Evolutionary conservation across 495 filamentous ascomycete genomes (phyloP).

Genomic region (Lophiotrema nucula): DNA sequence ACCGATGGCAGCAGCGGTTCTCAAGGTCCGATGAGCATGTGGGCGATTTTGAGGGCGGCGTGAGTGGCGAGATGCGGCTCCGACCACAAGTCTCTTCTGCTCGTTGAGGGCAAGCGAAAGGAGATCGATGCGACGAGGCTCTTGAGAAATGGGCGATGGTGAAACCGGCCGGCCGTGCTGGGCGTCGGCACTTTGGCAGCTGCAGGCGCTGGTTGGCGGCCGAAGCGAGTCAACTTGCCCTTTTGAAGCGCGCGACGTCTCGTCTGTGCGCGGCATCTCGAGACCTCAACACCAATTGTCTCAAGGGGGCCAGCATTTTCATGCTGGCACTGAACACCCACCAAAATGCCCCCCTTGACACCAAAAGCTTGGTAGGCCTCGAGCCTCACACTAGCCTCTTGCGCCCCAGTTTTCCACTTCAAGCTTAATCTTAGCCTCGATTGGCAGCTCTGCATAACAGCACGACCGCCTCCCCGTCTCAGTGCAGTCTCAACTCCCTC

Average conservation of each 20-base stretch:
- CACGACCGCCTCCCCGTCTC: constrained; percentile 17
- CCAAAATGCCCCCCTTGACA: background rate
- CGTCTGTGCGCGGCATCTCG: constrained; percentile 3
- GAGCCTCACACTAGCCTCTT: constrained; percentile 1
- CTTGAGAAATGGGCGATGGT: background rate
- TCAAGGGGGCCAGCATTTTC: constrained; percentile 17
- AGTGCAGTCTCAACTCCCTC: constrained; percentile 18
- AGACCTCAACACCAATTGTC: constrained; percentile 29
- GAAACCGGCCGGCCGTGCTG: too few species aligned
- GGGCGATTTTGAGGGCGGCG: too few species aligned
- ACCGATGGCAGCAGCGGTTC: too few species aligned
- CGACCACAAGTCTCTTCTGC: too few species aligned
- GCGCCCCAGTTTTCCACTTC: too few species aligned
- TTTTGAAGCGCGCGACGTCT: constrained; percentile 14
- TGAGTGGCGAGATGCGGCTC: too few species aligned
- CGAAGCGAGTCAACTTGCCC: constrained; percentile 1
- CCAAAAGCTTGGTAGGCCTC: constrained; percentile 13
- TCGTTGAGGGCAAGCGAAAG: too few species aligned
- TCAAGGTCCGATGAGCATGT: too few species aligned
- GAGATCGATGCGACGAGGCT: too few species aligned
- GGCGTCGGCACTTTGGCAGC: background rate
- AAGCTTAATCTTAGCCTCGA: constrained; percentile 6
- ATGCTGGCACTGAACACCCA: background rate
- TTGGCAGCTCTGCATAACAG: constrained; percentile 9
- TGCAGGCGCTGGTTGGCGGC: constrained; percentile 4